Percentiles rank a stretch among this genome's conserved stretches.
Conservation (phyloP, 345 rosid species). For the Lumnitzera racemosa region DNA sequence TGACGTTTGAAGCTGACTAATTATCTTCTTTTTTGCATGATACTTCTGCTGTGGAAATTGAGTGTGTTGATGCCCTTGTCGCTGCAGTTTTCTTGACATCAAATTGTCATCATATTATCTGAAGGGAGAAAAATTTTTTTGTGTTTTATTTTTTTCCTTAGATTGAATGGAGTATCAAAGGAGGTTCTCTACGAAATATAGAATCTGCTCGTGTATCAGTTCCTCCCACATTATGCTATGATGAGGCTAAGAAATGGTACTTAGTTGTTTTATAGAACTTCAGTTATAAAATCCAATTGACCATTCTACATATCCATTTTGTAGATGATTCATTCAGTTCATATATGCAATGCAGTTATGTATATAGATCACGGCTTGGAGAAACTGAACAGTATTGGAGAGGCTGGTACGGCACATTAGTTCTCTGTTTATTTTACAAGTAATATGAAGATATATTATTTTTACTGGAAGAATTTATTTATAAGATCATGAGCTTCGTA, state of each 20-base stretch:
- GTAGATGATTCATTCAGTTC: neutral
- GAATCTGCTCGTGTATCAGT: constrained; percentile 92
- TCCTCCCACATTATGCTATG: constrained; percentile 64
- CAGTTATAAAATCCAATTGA: too few relatives aligned
- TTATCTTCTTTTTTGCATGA: too few relatives aligned
- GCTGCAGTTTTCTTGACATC: too few relatives aligned
- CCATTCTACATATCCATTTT: neutral
- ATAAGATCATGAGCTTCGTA: too few relatives aligned
- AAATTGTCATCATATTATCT: too few relatives aligned
- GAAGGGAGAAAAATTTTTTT: too few relatives aligned
- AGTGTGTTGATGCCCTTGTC: too few relatives aligned
- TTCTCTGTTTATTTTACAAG: neutral
- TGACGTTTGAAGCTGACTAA: too few relatives aligned
- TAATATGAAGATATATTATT: too few relatives aligned
- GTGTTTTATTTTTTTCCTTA: constrained; percentile 10
- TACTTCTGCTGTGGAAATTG: too few relatives aligned
- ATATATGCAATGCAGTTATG: constrained; percentile 46
- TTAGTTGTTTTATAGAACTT: constrained; percentile 9
- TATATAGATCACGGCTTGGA: constrained; percentile 57
- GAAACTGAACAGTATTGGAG: constrained; percentile 96
- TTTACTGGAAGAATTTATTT: too few relatives aligned
- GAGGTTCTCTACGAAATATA: constrained; percentile 79
- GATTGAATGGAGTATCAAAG: constrained; percentile 89
- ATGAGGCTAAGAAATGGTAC: constrained; percentile 76
- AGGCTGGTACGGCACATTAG: constrained; percentile 56